These are phyloP conservation scores for Solanum arcanum DNA, from an alignment of 257 asterid species.

Conservation along the genomic window DNA sequence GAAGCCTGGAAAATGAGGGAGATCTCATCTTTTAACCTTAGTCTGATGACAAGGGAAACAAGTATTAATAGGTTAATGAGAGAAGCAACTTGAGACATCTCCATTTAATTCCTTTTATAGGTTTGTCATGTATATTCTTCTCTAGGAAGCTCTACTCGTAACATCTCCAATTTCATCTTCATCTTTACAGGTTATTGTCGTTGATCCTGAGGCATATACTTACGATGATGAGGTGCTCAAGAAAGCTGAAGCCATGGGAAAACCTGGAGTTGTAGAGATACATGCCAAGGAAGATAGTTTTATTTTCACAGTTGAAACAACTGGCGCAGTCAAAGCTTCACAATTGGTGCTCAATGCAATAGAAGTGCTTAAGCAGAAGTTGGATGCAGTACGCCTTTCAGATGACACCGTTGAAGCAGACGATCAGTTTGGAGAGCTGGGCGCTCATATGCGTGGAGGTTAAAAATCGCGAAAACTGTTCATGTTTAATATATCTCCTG, in stretches of 20 bases:
- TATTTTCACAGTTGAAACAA: constrained; percentile 84
- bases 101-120: not conserved
- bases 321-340: constrained; percentile 87
- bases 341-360: constrained; percentile 80
- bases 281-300: constrained; percentile 87
- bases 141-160: not conserved
- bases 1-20: not conserved
- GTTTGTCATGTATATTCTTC: not conserved
- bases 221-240: constrained; percentile 92
- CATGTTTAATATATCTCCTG: not conserved
- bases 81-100: not conserved
- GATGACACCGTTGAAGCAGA: constrained; percentile 97
- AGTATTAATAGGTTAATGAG: not conserved
- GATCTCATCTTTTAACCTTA: not conserved
- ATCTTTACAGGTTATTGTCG: constrained; percentile 46
- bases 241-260: constrained; percentile 83
- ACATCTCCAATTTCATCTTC: not conserved
- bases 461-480: constrained; percentile 16
- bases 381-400: constrained; percentile 92
- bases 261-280: constrained; percentile 76
- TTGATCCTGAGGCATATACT: constrained; percentile 80
- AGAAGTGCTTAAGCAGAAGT: constrained; percentile 74
- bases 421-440: constrained; percentile 96
- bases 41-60: not conserved
- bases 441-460: constrained; percentile 99